Evolutionary conservation across 176 grass and related monocot species (phyloP).

Genomic region (Avena eriantha): DNA sequence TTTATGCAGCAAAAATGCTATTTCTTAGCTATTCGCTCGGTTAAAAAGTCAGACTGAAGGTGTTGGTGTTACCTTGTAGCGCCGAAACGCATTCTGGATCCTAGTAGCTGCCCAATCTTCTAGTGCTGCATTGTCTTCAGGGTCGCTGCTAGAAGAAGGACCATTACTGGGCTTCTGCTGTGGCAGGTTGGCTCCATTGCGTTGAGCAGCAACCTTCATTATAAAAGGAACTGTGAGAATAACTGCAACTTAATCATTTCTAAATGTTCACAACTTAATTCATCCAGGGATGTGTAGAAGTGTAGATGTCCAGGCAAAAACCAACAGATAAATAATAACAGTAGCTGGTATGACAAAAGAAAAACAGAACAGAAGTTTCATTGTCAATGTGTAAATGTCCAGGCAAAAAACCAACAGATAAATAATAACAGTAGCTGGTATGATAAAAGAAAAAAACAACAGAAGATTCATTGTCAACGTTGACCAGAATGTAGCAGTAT

Average conservation of each 20-base stretch:
- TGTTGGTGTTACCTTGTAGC: conserved; percentile 63
- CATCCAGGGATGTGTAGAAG: neutral
- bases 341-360: conserved; percentile 8
- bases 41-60: neutral
- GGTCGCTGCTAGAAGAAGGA: conserved; percentile 68
- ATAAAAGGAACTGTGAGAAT: conserved; percentile 25
- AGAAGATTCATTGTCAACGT: neutral
- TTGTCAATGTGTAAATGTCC: neutral
- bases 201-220: conserved; percentile 47
- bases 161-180: conserved; percentile 58
- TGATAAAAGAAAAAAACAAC: neutral
- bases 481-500: neutral
- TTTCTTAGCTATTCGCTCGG: neutral
- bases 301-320: neutral
- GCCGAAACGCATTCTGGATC: conserved; percentile 75
- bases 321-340: neutral
- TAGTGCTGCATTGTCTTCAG: conserved; percentile 53
- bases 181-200: conserved; percentile 51
- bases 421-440: neutral
- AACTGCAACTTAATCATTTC: conserved; percentile 15
- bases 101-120: conserved; percentile 77
- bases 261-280: neutral
- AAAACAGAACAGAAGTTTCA: neutral
- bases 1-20: neutral
- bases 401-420: neutral